A percentile compares a stretch with the other conserved stretches of the same genome.
Conservation (phyloP, 1,284 basidiomycete species). For the Porodaedalea pini region DNA sequence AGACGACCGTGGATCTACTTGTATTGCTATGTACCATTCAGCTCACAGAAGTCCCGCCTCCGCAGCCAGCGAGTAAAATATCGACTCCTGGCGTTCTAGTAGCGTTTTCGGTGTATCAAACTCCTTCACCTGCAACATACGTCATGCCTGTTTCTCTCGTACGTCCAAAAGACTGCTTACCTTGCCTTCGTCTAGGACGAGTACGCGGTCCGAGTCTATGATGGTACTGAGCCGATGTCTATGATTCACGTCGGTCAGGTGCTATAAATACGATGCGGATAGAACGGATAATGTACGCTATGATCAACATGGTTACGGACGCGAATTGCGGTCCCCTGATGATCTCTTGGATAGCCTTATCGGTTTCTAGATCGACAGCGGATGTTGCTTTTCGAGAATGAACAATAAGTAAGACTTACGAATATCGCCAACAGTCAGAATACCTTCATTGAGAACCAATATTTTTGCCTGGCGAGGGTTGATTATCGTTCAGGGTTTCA, state of each 20-base stretch:
- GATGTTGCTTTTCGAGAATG: conserved; percentile 63
- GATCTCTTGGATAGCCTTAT: conserved; percentile 80
- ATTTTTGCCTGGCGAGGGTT: conserved; percentile 62
- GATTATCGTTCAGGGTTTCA: conserved; percentile 28
- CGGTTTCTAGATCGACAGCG: conserved; percentile 88
- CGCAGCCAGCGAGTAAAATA: conserved; percentile 53
- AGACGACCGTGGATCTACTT: too few species aligned
- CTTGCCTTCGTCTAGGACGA: conserved; percentile 81
- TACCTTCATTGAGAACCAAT: conserved; percentile 87
- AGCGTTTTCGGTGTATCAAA: conserved; percentile 69
- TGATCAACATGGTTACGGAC: conserved; percentile 78
- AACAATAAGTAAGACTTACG: conserved; percentile 1
- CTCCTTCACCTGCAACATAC: too few species aligned
- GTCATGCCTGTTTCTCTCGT: too few species aligned
- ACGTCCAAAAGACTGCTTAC: too few species aligned
- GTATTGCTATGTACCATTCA: too few species aligned
- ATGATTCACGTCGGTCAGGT: conserved; percentile 12
- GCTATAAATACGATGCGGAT: too few species aligned
- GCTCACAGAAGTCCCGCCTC: conserved; percentile 49
- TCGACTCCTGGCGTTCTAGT: conserved; percentile 49
- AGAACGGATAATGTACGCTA: conserved; percentile 52
- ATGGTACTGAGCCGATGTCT: conserved; percentile 91
- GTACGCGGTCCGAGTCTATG: conserved; percentile 78
- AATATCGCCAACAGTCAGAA: conserved; percentile 13
- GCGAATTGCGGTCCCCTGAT: conserved; percentile 69